phyloP scores from a whole-genome alignment of 192 early-diverging fungal species.

The Podila horticola region DNA sequence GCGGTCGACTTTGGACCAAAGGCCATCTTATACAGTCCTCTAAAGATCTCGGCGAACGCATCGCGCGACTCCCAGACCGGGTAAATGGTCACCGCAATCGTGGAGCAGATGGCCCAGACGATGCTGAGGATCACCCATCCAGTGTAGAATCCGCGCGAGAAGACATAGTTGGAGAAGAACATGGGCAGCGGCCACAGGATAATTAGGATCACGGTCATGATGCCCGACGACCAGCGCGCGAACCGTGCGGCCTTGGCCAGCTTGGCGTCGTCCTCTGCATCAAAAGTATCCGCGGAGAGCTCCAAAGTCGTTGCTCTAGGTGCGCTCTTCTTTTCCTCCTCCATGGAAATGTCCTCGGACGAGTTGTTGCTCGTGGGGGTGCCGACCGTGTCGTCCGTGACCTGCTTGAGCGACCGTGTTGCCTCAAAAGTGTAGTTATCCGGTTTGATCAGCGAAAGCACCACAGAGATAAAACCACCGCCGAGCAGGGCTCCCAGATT shows the following conservation, averaged over 20 bases:
- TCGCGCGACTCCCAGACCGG: slow-evolving; percentile 55
- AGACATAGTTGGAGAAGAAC: slow-evolving; percentile 73
- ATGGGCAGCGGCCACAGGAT: slow-evolving; percentile 79
- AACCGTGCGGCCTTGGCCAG: slow-evolving; percentile 63
- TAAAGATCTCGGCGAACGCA: slow-evolving; percentile 26
- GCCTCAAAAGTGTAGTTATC: slow-evolving; percentile 71
- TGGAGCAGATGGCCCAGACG: slow-evolving; percentile 67
- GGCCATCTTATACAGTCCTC: slow-evolving; percentile 9
- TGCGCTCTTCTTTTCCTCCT: slow-evolving; percentile 3
- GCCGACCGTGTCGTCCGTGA: slow-evolving; percentile 45
- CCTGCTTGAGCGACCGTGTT: slow-evolving; percentile 57
- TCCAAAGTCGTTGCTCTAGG: slow-evolving; percentile 7
- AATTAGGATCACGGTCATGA: slow-evolving; percentile 68
- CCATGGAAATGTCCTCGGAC: slow-evolving; percentile 20
- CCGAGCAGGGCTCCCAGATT: slow-evolving; percentile 63
- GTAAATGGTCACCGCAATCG: slow-evolving; percentile 65
- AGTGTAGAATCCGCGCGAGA: slow-evolving; percentile 71
- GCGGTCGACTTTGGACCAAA: slow-evolving; percentile 15
- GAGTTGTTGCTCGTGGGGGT: slow-evolving; percentile 26
- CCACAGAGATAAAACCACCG: slow-evolving; percentile 32
- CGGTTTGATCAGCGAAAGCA: slow-evolving; percentile 55
- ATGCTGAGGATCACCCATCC: slow-evolving; percentile 75
- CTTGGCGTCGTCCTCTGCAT: slow-evolving; percentile 48
- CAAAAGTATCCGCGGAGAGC: slow-evolving; percentile 14
- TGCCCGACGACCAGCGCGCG: slow-evolving; percentile 61